Evolutionary conservation across 345 rosid genomes (phyloP).

Genomic region (Orychophragmus violaceus): DNA sequence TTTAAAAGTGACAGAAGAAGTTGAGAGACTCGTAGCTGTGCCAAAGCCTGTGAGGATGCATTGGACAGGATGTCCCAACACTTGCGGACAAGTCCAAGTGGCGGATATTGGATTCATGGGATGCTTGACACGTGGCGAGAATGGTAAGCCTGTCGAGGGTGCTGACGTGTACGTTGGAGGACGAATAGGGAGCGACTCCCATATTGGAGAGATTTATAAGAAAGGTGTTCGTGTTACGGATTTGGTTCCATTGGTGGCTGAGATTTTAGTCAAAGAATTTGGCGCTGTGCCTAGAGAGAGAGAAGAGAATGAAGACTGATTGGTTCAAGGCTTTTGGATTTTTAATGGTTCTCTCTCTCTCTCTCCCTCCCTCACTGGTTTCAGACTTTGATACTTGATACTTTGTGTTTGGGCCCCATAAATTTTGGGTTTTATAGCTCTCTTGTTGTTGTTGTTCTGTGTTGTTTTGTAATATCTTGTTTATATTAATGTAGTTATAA

Average conservation of each 20-base stretch:
- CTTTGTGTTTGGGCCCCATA: constrained; percentile 12
- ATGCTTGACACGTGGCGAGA: constrained; percentile 77
- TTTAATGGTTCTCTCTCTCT: constrained; percentile 4
- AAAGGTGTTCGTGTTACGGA: constrained; percentile 82
- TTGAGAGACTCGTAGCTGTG: constrained; percentile 64
- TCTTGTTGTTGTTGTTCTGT: constrained; percentile 4
- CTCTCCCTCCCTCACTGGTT: neutral
- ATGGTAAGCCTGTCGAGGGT: constrained; percentile 52
- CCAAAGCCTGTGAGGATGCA: constrained; percentile 73
- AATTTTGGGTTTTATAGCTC: constrained; percentile 14
- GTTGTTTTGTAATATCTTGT: constrained; percentile 21
- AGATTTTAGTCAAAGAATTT: constrained; percentile 64
- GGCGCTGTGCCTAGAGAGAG: constrained; percentile 83
- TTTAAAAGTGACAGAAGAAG: constrained; percentile 78
- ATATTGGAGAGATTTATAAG: constrained; percentile 68
- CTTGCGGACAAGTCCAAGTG: constrained; percentile 60
- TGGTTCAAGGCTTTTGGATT: constrained; percentile 11
- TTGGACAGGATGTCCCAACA: constrained; percentile 97
- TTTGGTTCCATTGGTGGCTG: constrained; percentile 72
- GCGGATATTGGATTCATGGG: constrained; percentile 99
- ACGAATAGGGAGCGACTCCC: constrained; percentile 79
- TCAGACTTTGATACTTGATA: neutral
- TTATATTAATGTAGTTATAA: constrained; percentile 9
- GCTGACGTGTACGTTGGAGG: constrained; percentile 85
- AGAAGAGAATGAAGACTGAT: constrained; percentile 72